Evolutionary conservation across 2,329 filamentous ascomycete genomes (phyloP).

Genomic region (Falciphora oryzae): DNA sequence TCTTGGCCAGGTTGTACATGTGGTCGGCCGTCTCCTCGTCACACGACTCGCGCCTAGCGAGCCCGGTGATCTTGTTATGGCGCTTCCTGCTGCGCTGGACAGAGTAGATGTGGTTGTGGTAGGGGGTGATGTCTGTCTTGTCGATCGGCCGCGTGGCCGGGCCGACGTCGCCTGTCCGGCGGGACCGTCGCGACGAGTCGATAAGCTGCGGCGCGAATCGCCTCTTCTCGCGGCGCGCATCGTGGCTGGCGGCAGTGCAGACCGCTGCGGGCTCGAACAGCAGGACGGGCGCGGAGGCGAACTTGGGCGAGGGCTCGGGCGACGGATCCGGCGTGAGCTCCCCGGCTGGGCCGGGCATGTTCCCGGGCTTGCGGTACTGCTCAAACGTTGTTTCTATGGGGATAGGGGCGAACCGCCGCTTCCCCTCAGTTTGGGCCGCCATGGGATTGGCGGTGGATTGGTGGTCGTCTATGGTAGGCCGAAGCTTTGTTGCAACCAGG

Average conservation of each 20-base stretch:
- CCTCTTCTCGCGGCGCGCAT: slow-evolving; percentile 30
- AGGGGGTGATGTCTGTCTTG: slow-evolving; percentile 66
- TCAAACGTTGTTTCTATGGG: slow-evolving; percentile 68
- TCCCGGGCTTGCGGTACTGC: slow-evolving; percentile 43
- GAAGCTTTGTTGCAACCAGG: neutral
- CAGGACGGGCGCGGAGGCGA: slow-evolving; percentile 31
- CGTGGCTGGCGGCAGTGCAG: slow-evolving; percentile 10
- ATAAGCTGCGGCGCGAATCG: slow-evolving; percentile 74
- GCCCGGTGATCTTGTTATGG: slow-evolving; percentile 29
- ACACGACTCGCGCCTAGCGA: slow-evolving; percentile 60
- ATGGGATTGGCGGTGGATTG: neutral
- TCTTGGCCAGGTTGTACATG: slow-evolving; percentile 71
- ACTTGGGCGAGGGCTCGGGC: slow-evolving; percentile 49
- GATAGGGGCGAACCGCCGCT: slow-evolving; percentile 59
- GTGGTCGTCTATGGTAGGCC: neutral
- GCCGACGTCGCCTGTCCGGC: slow-evolving; percentile 58
- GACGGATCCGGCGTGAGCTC: slow-evolving; percentile 54
- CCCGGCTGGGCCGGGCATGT: slow-evolving; percentile 26
- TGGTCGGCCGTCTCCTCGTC: slow-evolving; percentile 73
- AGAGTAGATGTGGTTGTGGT: slow-evolving; percentile 56
- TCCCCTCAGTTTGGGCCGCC: slow-evolving; percentile 4
- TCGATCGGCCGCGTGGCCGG: slow-evolving; percentile 59
- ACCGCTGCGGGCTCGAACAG: slow-evolving; percentile 7
- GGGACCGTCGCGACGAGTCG: slow-evolving; percentile 69
- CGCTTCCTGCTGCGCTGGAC: slow-evolving; percentile 36